Percentiles rank a stretch among this genome's conserved stretches.
Conservation (phyloP, 805 yeast species). For the Yarrowia deformans region DNA sequence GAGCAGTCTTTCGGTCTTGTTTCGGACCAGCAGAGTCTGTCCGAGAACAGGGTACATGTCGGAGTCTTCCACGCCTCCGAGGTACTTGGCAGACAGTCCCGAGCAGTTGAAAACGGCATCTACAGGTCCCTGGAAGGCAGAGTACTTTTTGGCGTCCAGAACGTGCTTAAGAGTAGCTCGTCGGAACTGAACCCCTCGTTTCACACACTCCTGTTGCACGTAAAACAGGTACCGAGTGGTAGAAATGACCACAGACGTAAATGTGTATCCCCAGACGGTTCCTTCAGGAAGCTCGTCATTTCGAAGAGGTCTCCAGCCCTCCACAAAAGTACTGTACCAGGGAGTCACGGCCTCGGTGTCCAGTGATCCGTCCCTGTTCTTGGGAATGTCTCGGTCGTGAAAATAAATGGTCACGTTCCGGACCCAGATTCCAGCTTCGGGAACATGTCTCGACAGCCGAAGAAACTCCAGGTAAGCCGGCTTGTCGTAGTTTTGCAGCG, state of each 20-base stretch:
- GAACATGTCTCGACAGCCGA: constrained; percentile 27
- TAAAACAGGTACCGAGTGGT: constrained; percentile 67
- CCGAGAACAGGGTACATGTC: constrained; percentile 77
- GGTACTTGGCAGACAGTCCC: constrained; percentile 69
- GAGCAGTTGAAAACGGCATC: constrained; percentile 74
- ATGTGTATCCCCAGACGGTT: constrained; percentile 61
- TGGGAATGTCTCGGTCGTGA: constrained; percentile 25
- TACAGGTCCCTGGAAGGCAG: constrained; percentile 46
- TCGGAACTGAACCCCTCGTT: constrained; percentile 59
- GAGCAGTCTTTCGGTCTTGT: constrained; percentile 28
- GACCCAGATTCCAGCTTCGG: constrained; percentile 39
- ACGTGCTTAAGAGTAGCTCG: constrained; percentile 61
- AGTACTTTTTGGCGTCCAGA: constrained; percentile 56
- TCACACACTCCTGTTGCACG: constrained; percentile 56
- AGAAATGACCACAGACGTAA: constrained; percentile 72
- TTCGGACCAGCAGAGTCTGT: constrained; percentile 52
- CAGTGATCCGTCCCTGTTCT: constrained; percentile 7
- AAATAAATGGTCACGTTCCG: constrained; percentile 17
- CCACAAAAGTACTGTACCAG: constrained; percentile 37
- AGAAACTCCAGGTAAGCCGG: constrained; percentile 35
- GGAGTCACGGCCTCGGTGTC: constrained; percentile 31
- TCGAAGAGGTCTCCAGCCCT: constrained; percentile 46
- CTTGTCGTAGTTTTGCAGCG: constrained; percentile 37
- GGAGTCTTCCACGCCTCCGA: constrained; percentile 72
- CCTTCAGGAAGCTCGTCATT: constrained; percentile 58